These are phyloP conservation scores for Penicillium griseofulvum DNA, from an alignment of 2,329 filamentous ascomycete species.

Conservation along the genomic window DNA sequence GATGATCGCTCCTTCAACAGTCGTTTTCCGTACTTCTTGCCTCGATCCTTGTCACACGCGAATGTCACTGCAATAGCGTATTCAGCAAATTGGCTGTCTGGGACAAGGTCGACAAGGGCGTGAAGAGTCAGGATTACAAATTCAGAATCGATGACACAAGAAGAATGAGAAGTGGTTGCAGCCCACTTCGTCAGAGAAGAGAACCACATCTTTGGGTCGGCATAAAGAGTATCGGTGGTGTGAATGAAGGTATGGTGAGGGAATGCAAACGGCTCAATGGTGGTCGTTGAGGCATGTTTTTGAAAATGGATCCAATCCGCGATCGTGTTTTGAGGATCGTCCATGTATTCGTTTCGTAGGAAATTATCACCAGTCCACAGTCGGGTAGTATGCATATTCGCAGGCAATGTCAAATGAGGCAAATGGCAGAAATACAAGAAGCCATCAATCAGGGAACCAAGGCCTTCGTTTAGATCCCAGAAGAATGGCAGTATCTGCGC, in stretches of 20 bases:
- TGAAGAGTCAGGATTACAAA: slow-evolving; percentile 58
- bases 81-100: slow-evolving; percentile 58
- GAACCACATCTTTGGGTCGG: slow-evolving; percentile 49
- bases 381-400: slow-evolving; percentile 26
- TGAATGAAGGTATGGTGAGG: slow-evolving; percentile 38
- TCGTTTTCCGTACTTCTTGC: slow-evolving; percentile 69
- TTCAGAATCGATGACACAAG: slow-evolving; percentile 39
- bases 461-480: slow-evolving; percentile 30
- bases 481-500: slow-evolving; percentile 55
- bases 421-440: slow-evolving; percentile 68
- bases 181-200: slow-evolving; percentile 37
- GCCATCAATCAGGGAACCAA: slow-evolving; percentile 60
- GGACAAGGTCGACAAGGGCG: slow-evolving; percentile 51
- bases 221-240: slow-evolving; percentile 56
- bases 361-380: slow-evolving; percentile 56
- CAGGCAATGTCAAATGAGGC: slow-evolving; percentile 50
- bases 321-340: slow-evolving; percentile 24
- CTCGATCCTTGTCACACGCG: slow-evolving; percentile 51
- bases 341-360: slow-evolving; percentile 43
- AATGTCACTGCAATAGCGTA: slow-evolving; percentile 70
- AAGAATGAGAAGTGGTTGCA: slow-evolving; percentile 20
- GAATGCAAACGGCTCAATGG: slow-evolving; percentile 33
- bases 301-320: slow-evolving; percentile 26
- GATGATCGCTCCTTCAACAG: slow-evolving; percentile 67
- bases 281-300: slow-evolving; percentile 4